These are phyloP conservation scores for Coccomyxa sp. DNA, from an alignment of 139 green algal species.

Conservation along the genomic window DNA sequence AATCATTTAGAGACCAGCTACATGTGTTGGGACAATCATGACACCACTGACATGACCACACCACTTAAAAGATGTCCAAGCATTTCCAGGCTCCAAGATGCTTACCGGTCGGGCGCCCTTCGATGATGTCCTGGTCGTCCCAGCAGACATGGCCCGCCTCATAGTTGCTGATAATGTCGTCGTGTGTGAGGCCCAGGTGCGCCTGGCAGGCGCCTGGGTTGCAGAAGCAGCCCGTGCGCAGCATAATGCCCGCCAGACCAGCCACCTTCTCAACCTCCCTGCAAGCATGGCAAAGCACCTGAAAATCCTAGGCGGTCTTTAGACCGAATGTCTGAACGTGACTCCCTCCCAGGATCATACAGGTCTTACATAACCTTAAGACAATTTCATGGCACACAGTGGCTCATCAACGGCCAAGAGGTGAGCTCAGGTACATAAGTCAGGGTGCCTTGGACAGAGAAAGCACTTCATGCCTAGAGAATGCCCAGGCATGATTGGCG, in stretches of 20 bases:
- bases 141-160: conserved; percentile 80
- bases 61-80: not conserved
- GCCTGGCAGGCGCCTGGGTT: conserved; percentile 78
- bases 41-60: not conserved
- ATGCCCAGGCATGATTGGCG: too few species aligned
- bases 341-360: too few species aligned
- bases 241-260: conserved; percentile 49
- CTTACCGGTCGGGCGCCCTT: conserved; percentile 59
- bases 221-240: conserved; percentile 86
- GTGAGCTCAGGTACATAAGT: too few species aligned
- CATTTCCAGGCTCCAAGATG: not conserved
- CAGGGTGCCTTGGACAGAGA: too few species aligned
- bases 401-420: too few species aligned
- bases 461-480: too few species aligned
- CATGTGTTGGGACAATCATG: too few species aligned
- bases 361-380: too few species aligned
- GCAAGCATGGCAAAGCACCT: not conserved
- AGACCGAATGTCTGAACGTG: too few species aligned
- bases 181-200: conserved; percentile 39
- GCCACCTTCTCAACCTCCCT: conserved; percentile 71
- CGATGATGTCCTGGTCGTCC: conserved; percentile 76
- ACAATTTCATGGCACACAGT: too few species aligned
- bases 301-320: too few species aligned
- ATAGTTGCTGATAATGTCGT: conserved; percentile 48
- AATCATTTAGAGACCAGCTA: not conserved